A percentile compares a stretch with the other conserved stretches of the same genome.
phyloP scores from a whole-genome alignment of 2,329 filamentous ascomycete species.

The Endoconidiophora polonica region DNA sequence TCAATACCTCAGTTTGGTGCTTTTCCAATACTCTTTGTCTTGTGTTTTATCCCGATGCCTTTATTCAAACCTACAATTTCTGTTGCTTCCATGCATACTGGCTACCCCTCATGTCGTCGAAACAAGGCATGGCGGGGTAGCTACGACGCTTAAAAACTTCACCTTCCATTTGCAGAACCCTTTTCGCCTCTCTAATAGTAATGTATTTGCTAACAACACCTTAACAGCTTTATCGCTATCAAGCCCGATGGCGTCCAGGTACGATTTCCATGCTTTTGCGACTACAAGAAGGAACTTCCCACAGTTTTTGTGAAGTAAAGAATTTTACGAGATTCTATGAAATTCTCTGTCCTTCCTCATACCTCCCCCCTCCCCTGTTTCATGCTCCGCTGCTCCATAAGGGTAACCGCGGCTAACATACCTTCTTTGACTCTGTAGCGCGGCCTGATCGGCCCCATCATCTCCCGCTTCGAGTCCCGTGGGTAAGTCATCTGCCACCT shows the following conservation, averaged over 20 bases:
- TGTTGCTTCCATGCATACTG: background rate
- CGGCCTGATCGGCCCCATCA: conserved; percentile 94
- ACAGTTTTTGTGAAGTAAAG: background rate
- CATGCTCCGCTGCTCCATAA: conserved; percentile 4
- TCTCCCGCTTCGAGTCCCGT: conserved; percentile 93
- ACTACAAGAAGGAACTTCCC: background rate
- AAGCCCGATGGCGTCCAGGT: conserved; percentile 99
- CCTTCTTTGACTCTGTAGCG: conserved; percentile 38
- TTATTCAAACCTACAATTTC: background rate
- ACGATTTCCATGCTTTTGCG: conserved; percentile 21
- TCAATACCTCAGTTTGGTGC: background rate
- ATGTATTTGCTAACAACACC: conserved; percentile 2
- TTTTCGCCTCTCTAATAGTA: conserved; percentile 15
- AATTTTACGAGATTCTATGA: conserved; percentile 6
- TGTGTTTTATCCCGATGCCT: background rate
- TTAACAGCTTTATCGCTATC: conserved; percentile 90
- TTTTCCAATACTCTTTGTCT: too few relatives aligned
- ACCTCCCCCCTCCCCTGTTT: conserved; percentile 1
- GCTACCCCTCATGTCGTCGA: too few relatives aligned
- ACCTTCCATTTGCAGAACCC: conserved; percentile 16
- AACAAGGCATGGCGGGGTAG: conserved; percentile 1
- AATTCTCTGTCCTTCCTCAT: conserved; percentile 7
- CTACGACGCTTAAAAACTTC: background rate
- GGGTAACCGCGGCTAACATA: conserved; percentile 5
- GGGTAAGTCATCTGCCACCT: conserved; percentile 39